Base-by-base conservation (phyloP, 352 stramenopile species). In the Phytophthora europaea region DNA sequence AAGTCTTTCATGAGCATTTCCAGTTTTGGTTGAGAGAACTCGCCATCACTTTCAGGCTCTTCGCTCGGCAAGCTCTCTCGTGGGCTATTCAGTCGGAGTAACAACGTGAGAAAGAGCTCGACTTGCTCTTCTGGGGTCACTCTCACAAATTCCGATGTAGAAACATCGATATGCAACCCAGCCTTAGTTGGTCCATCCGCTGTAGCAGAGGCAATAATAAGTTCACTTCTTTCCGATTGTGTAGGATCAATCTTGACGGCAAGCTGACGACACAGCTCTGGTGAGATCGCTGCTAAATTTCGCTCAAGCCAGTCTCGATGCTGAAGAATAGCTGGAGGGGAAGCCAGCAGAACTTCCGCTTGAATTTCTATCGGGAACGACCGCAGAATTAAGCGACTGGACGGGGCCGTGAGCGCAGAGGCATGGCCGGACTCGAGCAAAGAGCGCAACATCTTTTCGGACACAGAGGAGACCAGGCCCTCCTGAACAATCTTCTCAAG, bases 231-330 rank as follows among this genome's bases (percentile, higher is more conserved):
- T 26, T 65, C 51, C 53, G 57, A 50, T 34, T 68, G 28, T 6
- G 28, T 61, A 20, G 88, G 87, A 50, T 93, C 83, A 58, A 94
- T 73, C 6, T 76, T 72, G 7, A 58, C 56, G 9, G 87, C 81
- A 9, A 96, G 65, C 20, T 75, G 56, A 4, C 58, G 26, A 26
- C 82, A 93, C 6, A 84, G 62, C 2, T 65, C 38, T 15, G 65
- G 67, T 3, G 85, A 65, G 31, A 95, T 82, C 1, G 61, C 38
- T 31, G 64, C 55, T 23, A 94, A 48, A 23, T 93, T 83, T 2
- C 88, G 84, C 18, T 88, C 26, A 12, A 96, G 57, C 88, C 88
- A 96, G 52, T 94, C 88, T 34, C 89, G 87, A 62, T 95, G 89
- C 38, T 82, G 69, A 53, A 94, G 62, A 48, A 96, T 77, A 26